Percentiles rank a stretch among this genome's conserved stretches.
Evolutionary conservation across 176 grass and related monocot species (phyloP).

Genomic region (Hordeum marinum): DNA sequence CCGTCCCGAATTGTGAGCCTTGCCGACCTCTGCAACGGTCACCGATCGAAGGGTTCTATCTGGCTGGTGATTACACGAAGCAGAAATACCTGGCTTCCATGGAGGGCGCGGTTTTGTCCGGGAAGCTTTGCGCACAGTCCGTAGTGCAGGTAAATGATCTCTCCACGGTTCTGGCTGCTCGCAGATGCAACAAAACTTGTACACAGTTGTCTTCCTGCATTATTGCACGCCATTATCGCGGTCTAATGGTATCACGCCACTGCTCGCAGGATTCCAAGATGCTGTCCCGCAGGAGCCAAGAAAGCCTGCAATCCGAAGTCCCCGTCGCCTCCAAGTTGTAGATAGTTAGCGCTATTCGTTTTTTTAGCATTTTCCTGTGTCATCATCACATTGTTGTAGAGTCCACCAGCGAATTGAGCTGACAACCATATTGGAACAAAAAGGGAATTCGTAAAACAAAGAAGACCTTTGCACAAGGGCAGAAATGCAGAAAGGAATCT

Average conservation of each 20-base stretch:
- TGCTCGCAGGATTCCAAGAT: conserved; percentile 63
- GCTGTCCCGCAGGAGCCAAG: conserved; percentile 39
- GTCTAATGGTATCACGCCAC: background rate
- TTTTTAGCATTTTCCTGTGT: conserved; percentile 13
- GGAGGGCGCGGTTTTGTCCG: conserved; percentile 87
- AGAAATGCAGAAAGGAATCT: conserved; percentile 15
- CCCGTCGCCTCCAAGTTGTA: conserved; percentile 31
- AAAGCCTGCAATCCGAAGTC: conserved; percentile 36
- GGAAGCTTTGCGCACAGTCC: conserved; percentile 85
- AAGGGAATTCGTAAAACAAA: conserved; percentile 24
- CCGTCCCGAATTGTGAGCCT: conserved; percentile 78
- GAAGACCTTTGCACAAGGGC: conserved; percentile 18
- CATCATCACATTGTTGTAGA: conserved; percentile 1
- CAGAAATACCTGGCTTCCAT: conserved; percentile 98
- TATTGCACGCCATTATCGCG: background rate
- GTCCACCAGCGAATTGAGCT: conserved; percentile 4
- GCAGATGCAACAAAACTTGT: background rate
- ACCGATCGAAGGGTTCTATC: conserved; percentile 86
- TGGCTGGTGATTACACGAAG: conserved; percentile 93
- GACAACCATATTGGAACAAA: conserved; percentile 6
- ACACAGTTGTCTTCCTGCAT: background rate
- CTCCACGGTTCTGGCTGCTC: background rate
- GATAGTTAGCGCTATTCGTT: background rate
- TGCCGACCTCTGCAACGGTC: conserved; percentile 86
- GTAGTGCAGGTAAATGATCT: conserved; percentile 60